Conservation (phyloP, 148 eudicot species). For the Cornus controversa region DNA sequence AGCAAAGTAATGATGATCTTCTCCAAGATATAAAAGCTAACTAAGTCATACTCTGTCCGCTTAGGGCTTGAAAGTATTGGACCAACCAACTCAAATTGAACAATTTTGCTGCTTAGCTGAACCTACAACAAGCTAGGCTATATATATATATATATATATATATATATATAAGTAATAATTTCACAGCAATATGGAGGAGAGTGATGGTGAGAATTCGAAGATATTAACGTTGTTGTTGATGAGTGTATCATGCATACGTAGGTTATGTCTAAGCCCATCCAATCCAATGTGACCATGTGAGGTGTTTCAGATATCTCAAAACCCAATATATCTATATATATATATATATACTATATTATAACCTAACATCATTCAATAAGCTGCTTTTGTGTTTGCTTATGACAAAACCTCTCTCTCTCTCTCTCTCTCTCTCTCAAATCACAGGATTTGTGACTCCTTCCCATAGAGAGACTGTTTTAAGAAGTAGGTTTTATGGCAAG, state of each 20-base stretch:
- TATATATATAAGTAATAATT: not conserved
- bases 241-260: not conserved
- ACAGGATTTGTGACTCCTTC: not conserved
- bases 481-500: not conserved
- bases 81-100: no score
- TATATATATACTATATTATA: not conserved
- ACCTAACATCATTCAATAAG: not conserved
- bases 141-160: not conserved
- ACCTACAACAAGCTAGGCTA: not conserved
- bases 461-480: not conserved
- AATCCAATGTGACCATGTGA: not conserved
- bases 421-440: not conserved
- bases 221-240: not conserved
- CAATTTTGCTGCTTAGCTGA: not conserved
- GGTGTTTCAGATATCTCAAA: no score
- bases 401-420: not conserved
- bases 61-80: not conserved
- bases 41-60: not conserved
- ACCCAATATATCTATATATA: no score
- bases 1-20: no score
- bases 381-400: not conserved
- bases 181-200: not conserved
- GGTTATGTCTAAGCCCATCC: not conserved
- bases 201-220: constrained; percentile 2
- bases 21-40: no score